Evolutionary conservation across 2,329 filamentous ascomycete genomes (phyloP).

Genomic region (Phyllosticta capitalensis): DNA sequence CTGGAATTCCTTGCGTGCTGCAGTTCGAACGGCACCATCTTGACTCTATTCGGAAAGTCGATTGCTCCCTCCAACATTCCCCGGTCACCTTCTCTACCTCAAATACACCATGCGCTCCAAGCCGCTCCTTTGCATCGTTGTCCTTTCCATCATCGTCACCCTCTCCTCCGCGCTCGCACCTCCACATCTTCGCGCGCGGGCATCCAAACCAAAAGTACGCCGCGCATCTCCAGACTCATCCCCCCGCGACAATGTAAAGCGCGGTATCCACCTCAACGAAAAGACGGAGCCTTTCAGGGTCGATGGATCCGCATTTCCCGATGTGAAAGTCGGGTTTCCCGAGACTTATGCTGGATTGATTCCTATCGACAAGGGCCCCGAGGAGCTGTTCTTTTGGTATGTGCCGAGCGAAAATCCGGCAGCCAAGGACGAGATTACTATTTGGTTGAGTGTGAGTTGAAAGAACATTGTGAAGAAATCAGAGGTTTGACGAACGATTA

Average conservation of each 20-base stretch:
- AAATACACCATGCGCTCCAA: not conserved
- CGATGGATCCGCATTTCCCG: constrained; percentile 36
- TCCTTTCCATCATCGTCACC: not conserved
- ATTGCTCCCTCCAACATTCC: not conserved
- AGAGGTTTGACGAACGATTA: not conserved
- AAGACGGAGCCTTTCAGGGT: constrained; percentile 20
- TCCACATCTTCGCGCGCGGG: not conserved
- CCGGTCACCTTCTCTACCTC: not conserved
- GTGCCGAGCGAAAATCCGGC: constrained; percentile 1
- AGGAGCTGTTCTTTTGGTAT: constrained; percentile 46
- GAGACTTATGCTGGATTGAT: constrained; percentile 58
- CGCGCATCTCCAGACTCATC: not conserved
- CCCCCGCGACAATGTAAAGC: not conserved
- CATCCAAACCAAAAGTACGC: not conserved
- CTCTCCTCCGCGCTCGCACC: not conserved
- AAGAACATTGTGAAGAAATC: not conserved
- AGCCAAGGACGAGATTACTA: constrained; percentile 20
- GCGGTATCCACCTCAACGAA: not conserved
- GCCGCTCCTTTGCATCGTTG: not conserved
- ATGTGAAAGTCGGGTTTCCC: constrained; percentile 41
- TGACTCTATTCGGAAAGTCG: too few species aligned
- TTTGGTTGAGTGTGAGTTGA: constrained; percentile 23
- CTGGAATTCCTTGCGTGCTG: not conserved
- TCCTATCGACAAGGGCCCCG: constrained; percentile 41
- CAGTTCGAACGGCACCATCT: not conserved